Conservation (phyloP, 352 stramenopile genomes). For the Phytophthora palmivora region DNA sequence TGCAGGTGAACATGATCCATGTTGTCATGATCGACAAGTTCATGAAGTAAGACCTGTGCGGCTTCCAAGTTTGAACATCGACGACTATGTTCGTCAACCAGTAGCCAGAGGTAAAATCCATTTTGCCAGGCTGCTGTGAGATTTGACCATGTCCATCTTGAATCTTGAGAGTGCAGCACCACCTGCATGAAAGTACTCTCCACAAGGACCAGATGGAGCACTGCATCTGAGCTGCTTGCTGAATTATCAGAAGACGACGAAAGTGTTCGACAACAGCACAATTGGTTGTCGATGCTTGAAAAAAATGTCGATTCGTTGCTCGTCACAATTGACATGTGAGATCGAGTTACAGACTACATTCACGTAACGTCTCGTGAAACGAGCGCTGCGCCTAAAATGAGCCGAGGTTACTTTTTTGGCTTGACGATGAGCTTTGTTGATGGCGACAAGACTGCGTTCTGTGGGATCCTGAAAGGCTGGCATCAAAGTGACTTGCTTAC, state of each 20-base stretch:
- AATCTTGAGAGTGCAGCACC: constrained; percentile 30
- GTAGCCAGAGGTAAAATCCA: constrained; percentile 17
- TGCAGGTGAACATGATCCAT: too few species aligned
- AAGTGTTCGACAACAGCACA: not conserved
- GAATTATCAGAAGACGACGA: not conserved
- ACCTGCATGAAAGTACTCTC: too few species aligned
- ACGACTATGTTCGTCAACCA: not conserved
- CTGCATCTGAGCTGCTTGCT: not conserved
- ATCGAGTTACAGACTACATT: not conserved
- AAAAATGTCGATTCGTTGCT: constrained; percentile 1
- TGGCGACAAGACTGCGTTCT: too few species aligned
- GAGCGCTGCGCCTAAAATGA: too few species aligned
- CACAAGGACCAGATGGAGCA: not conserved
- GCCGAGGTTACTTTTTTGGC: too few species aligned
- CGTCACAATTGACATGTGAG: not conserved
- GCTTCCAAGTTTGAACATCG: not conserved
- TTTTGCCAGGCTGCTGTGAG: constrained; percentile 3
- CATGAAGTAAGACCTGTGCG: too few species aligned
- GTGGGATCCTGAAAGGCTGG: too few species aligned
- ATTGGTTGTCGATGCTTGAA: not conserved
- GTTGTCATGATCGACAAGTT: not conserved
- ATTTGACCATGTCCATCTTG: constrained; percentile 19
- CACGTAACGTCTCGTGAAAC: not conserved
- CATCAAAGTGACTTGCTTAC: not conserved
- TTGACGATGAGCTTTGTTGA: too few species aligned